phyloP scores from a whole-genome alignment of 1,139 yeast genomes.

The Geotrichum klebahnii region DNA sequence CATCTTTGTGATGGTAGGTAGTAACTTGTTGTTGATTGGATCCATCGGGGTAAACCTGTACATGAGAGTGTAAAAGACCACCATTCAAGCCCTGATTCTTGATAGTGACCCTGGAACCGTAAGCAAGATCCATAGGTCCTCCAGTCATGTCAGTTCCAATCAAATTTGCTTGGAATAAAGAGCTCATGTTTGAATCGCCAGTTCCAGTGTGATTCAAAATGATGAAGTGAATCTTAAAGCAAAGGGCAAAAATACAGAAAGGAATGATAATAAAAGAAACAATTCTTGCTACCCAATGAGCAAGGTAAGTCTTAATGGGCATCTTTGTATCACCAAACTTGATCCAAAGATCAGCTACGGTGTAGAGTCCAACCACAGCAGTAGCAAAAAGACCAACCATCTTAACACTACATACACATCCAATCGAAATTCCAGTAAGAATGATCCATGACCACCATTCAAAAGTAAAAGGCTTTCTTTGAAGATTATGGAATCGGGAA shows the following conservation, averaged over 20 bases:
- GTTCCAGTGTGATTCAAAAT: slow-evolving; percentile 79
- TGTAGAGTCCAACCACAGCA: slow-evolving; percentile 78
- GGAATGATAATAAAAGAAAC: slow-evolving; percentile 71
- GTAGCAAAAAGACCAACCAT: slow-evolving; percentile 95
- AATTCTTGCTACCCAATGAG: slow-evolving; percentile 74
- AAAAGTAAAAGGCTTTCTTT: slow-evolving; percentile 58
- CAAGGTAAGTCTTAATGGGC: slow-evolving; percentile 45
- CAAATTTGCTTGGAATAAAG: slow-evolving; percentile 91
- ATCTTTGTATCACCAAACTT: slow-evolving; percentile 52
- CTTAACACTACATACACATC: slow-evolving; percentile 81
- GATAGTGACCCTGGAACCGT: slow-evolving; percentile 73
- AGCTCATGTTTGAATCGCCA: slow-evolving; percentile 96
- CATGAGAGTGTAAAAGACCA: slow-evolving; percentile 89
- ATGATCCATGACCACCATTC: slow-evolving; percentile 95
- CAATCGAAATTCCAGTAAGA: slow-evolving; percentile 74
- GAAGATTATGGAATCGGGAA: slow-evolving; percentile 72
- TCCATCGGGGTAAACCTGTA: slow-evolving; percentile 91
- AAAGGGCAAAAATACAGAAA: slow-evolving; percentile 56
- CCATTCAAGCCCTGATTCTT: slow-evolving; percentile 92
- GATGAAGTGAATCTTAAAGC: slow-evolving; percentile 76
- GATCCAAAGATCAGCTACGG: slow-evolving; percentile 66
- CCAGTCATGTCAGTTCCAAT: slow-evolving; percentile 72
- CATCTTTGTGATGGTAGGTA: slow-evolving; percentile 86
- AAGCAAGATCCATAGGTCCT: slow-evolving; percentile 85
- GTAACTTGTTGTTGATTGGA: slow-evolving; percentile 95